A percentile compares a stretch with the other conserved stretches of the same genome.
These are phyloP conservation scores for Dactylellina haptotyla DNA, from an alignment of 2,329 filamentous ascomycete genomes.

Conservation along the genomic window DNA sequence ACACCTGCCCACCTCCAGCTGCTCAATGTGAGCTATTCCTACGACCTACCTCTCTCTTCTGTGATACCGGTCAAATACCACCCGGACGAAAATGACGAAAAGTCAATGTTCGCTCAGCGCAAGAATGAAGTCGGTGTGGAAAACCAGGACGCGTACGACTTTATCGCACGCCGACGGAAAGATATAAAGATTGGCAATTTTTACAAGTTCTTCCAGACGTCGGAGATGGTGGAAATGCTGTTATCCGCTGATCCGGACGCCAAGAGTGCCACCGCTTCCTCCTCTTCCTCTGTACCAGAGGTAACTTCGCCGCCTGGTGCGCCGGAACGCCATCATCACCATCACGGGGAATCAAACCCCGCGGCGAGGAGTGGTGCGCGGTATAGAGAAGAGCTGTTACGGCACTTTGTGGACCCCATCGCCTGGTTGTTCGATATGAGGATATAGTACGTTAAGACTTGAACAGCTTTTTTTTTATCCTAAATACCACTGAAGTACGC, in stretches of 20 bases:
- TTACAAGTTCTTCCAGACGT: slow-evolving; percentile 46
- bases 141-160: slow-evolving; percentile 47
- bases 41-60: slow-evolving; percentile 37
- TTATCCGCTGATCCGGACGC: slow-evolving; percentile 15
- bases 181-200: slow-evolving; percentile 52
- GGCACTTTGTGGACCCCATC: slow-evolving; percentile 40
- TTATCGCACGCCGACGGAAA: slow-evolving; percentile 23
- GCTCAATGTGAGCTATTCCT: slow-evolving; percentile 41
- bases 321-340: not conserved
- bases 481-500: too few relatives aligned
- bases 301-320: not conserved
- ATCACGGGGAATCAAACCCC: slow-evolving; percentile 2
- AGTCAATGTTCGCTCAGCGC: slow-evolving; percentile 21
- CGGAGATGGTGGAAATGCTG: slow-evolving; percentile 43
- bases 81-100: slow-evolving; percentile 45
- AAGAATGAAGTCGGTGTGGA: slow-evolving; percentile 27
- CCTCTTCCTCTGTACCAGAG: not conserved
- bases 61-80: slow-evolving; percentile 42
- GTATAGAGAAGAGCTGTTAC: slow-evolving; percentile 42
- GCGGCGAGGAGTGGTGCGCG: slow-evolving; percentile 28
- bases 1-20: slow-evolving; percentile 25
- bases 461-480: too few relatives aligned
- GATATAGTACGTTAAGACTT: slow-evolving; percentile 44
- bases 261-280: not conserved
- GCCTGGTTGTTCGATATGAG: slow-evolving; percentile 45